phyloP scores from a whole-genome alignment of 805 yeast species.

The Zygoascus flipseniorum region DNA sequence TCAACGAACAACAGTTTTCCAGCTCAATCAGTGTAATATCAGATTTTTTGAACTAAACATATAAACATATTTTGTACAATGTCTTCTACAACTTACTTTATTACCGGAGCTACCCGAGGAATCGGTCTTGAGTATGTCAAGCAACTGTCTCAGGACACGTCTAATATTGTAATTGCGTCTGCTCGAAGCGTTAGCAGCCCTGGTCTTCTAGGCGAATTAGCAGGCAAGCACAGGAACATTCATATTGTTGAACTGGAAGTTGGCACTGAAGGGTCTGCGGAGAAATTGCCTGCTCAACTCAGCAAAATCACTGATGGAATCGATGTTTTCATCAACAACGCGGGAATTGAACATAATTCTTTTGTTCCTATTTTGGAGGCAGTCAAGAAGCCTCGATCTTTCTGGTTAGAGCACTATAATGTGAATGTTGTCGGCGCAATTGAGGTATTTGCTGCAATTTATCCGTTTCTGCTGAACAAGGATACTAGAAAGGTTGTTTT shows the following conservation, averaged over 20 bases:
- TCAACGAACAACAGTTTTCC: too few relatives aligned
- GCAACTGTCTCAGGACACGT: slow-evolving; percentile 17
- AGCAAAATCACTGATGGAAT: not conserved
- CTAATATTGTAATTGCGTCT: slow-evolving; percentile 20
- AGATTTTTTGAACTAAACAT: too few relatives aligned
- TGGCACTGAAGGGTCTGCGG: not conserved
- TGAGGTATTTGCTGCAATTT: not conserved
- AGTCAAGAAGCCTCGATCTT: too few relatives aligned
- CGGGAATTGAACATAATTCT: too few relatives aligned
- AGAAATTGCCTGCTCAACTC: not conserved
- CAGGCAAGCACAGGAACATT: not conserved
- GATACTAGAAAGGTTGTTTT: not conserved
- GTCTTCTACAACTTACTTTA: slow-evolving; percentile 24
- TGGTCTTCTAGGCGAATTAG: not conserved
- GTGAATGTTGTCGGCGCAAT: not conserved
- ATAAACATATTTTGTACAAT: too few relatives aligned
- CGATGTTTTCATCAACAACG: not conserved
- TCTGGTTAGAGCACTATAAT: not conserved
- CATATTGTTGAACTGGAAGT: too few relatives aligned
- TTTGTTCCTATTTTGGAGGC: too few relatives aligned
- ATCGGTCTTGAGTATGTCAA: slow-evolving; percentile 28
- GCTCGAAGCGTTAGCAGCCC: slow-evolving; percentile 9
- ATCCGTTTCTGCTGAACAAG: not conserved
- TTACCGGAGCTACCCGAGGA: slow-evolving; percentile 32
- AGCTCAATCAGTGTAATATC: too few relatives aligned